phyloP scores from a whole-genome alignment of 306 rosid species.

The Lathyrus oleraceus region DNA sequence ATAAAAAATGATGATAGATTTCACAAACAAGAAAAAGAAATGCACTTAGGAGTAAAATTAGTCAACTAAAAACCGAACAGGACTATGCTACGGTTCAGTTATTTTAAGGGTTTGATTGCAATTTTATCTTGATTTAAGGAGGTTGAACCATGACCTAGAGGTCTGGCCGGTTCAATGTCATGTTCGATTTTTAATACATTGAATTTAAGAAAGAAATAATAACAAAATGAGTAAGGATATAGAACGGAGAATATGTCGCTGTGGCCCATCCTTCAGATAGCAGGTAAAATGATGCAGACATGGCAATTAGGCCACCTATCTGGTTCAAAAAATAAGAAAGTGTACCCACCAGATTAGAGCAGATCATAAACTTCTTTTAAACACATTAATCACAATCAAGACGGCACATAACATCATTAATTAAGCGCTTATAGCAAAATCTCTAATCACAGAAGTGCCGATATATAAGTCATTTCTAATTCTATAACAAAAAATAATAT shows the following conservation, averaged over 20 bases:
- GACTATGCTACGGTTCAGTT: not conserved
- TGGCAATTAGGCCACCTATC: slow-evolving; percentile 94
- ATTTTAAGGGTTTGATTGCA: not conserved
- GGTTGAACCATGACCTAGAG: not conserved
- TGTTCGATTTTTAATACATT: not conserved
- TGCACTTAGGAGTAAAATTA: slow-evolving; percentile 4
- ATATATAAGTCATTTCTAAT: not conserved
- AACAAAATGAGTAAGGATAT: slow-evolving; percentile 63
- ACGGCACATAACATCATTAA: not conserved
- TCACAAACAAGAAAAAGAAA: slow-evolving; percentile 22
- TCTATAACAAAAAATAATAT: not conserved
- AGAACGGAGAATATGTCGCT: slow-evolving; percentile 79
- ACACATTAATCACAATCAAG: slow-evolving; percentile 15
- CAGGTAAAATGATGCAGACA: slow-evolving; percentile 81
- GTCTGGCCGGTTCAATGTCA: not conserved
- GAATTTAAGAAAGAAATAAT: slow-evolving; percentile 26
- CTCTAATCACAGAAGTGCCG: not conserved
- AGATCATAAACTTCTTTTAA: slow-evolving; percentile 30
- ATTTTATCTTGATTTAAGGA: not conserved
- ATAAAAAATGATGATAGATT: slow-evolving; percentile 12
- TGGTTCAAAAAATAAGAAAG: slow-evolving; percentile 55
- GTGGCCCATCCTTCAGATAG: slow-evolving; percentile 97
- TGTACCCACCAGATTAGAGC: slow-evolving; percentile 33
- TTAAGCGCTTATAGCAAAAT: no score
- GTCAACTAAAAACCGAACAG: not conserved